phyloP scores from a whole-genome alignment of 805 yeast species.

The Yamadazyma ubonensis region DNA sequence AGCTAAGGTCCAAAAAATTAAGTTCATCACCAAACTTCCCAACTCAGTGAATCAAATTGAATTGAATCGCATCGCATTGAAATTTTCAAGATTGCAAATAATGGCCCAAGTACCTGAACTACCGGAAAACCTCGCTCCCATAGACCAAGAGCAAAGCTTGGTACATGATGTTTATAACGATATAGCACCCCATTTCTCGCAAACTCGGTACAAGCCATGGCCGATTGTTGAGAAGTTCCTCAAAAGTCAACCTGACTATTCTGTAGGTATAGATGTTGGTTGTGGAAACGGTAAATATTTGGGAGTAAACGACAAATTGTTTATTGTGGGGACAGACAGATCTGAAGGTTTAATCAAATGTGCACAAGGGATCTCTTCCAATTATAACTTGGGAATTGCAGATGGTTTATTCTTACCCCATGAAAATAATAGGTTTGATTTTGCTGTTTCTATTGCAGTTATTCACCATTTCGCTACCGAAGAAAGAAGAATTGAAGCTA shows the following conservation, averaged over 20 bases:
- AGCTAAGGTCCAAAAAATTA: background rate
- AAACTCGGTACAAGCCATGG: conserved; percentile 96
- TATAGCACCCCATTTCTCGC: conserved; percentile 90
- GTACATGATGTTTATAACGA: conserved; percentile 94
- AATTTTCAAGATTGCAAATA: conserved; percentile 4
- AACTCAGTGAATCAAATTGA: background rate
- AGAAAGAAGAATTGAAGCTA: conserved; percentile 75
- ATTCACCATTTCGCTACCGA: conserved; percentile 92
- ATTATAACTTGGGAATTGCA: conserved; percentile 65
- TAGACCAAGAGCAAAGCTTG: conserved; percentile 63
- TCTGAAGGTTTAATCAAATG: conserved; percentile 68
- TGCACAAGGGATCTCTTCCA: conserved; percentile 46
- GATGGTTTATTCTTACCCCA: conserved; percentile 68
- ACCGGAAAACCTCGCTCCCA: conserved; percentile 41
- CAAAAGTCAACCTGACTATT: conserved; percentile 44
- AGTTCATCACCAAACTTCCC: too few relatives aligned
- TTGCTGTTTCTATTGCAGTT: conserved; percentile 94
- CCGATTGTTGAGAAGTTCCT: conserved; percentile 84
- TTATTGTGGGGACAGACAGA: conserved; percentile 71
- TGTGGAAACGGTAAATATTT: conserved; percentile 97
- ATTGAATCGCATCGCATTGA: conserved; percentile 11
- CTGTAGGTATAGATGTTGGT: conserved; percentile 89
- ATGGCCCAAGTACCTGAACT: conserved; percentile 9
- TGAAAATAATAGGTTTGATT: conserved; percentile 50
- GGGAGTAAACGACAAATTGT: conserved; percentile 64